Evolutionary conservation across 2,329 filamentous ascomycete species (phyloP).

Genomic region (Mycogone perniciosa): DNA sequence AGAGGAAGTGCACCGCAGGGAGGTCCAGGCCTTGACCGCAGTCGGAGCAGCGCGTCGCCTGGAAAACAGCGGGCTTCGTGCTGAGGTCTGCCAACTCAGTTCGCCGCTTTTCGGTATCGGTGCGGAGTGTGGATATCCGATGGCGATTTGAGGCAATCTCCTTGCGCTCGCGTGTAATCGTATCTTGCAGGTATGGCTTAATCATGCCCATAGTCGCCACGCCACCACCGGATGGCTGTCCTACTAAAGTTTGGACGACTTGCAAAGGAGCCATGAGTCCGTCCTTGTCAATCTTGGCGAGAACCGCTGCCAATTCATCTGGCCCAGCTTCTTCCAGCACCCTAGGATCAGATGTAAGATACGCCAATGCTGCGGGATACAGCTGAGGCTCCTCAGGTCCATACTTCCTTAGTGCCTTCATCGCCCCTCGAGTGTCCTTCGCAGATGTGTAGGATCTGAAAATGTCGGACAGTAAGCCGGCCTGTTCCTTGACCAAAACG

Average conservation of each 20-base stretch:
- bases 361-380: slow-evolving; percentile 86
- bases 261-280: slow-evolving; percentile 92
- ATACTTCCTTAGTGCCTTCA: slow-evolving; percentile 86
- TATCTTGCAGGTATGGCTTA: slow-evolving; percentile 83
- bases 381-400: slow-evolving; percentile 85
- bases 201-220: slow-evolving; percentile 98
- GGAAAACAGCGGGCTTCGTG: slow-evolving; percentile 80
- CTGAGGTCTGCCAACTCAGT: slow-evolving; percentile 71
- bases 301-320: slow-evolving; percentile 71
- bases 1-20: slow-evolving; percentile 90
- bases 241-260: slow-evolving; percentile 85
- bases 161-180: slow-evolving; percentile 79
- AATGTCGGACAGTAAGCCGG: slow-evolving; percentile 87
- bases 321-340: slow-evolving; percentile 79
- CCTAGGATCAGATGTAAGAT: slow-evolving; percentile 79
- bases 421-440: slow-evolving; percentile 83
- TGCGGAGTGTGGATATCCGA: slow-evolving; percentile 75
- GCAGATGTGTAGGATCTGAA: slow-evolving; percentile 93
- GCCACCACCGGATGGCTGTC: slow-evolving; percentile 40
- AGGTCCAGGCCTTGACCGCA: slow-evolving; percentile 76
- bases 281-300: slow-evolving; percentile 82
- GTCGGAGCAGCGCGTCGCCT: slow-evolving; percentile 78
- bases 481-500: slow-evolving; percentile 86
- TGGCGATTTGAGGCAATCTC: slow-evolving; percentile 77
- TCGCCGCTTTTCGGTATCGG: slow-evolving; percentile 74